A percentile compares a stretch with the other conserved stretches of the same genome.
Evolutionary conservation across 2,329 filamentous ascomycete species (phyloP).

Genomic region (Nannizziopsis arthrosporioides): DNA sequence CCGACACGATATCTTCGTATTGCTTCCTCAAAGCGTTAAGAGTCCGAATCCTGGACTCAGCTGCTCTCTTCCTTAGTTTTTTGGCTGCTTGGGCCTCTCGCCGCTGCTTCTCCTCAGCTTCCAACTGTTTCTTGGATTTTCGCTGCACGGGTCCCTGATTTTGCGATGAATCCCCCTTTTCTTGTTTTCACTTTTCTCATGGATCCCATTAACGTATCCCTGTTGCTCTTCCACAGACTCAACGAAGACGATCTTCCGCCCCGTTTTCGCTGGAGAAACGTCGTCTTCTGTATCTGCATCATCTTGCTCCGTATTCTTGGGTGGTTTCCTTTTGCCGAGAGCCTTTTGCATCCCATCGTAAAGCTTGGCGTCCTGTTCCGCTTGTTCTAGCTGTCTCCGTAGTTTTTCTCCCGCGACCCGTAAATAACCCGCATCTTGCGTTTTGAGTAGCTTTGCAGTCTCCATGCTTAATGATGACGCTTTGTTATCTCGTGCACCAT

Average conservation of each 20-base stretch:
- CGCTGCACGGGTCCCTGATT: constrained; percentile 14
- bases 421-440: constrained; percentile 52
- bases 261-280: constrained; percentile 17
- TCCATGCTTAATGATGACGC: constrained; percentile 42
- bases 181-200: constrained; percentile 18
- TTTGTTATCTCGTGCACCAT: constrained; percentile 38
- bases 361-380: constrained; percentile 36
- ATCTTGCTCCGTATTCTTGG: constrained; percentile 12
- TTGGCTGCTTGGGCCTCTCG: constrained; percentile 30
- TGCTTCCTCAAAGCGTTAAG: constrained; percentile 44
- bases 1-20: constrained; percentile 44
- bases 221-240: constrained; percentile 28
- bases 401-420: constrained; percentile 47
- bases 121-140: constrained; percentile 37
- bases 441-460: constrained; percentile 53
- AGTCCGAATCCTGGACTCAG: constrained; percentile 39
- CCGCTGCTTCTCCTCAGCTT: constrained; percentile 31
- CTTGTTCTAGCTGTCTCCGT: constrained; percentile 41
- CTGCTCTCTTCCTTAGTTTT: constrained; percentile 39
- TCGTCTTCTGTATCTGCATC: constrained; percentile 19
- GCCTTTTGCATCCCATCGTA: constrained; percentile 28
- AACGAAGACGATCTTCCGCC: constrained; percentile 31
- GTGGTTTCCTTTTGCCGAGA: constrained; percentile 15
- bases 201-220: constrained; percentile 17
- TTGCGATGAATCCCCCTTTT: constrained; percentile 11